phyloP scores from a whole-genome alignment of 768 basidiomycete genomes.

The Tricholoma furcatifolium region DNA sequence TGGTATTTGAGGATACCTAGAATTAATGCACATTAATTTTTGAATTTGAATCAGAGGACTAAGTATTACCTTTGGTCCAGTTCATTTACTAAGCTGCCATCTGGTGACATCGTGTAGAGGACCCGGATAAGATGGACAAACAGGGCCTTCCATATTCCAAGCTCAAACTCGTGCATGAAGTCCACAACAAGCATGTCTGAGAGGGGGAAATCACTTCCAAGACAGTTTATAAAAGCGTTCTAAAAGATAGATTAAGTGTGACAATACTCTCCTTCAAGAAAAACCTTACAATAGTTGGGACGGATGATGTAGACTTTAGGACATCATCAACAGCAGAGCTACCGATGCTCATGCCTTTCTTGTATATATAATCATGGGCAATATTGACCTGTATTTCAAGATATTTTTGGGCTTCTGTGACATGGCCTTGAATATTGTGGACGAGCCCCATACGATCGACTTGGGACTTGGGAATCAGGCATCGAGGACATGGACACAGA shows the following conservation, averaged over 20 bases:
- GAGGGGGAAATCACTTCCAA: slow-evolving; percentile 6
- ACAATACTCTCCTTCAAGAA: no score
- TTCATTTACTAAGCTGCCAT: slow-evolving; percentile 21
- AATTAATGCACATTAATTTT: no score
- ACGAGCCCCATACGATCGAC: slow-evolving; percentile 28
- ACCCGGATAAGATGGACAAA: slow-evolving; percentile 37
- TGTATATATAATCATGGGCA: not conserved
- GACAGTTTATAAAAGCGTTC: slow-evolving; percentile 23
- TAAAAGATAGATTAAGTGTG: no score
- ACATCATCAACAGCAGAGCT: slow-evolving; percentile 20
- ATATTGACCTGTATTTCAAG: not conserved
- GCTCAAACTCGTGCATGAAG: slow-evolving; percentile 37
- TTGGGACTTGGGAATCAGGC: slow-evolving; percentile 26
- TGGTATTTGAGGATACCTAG: slow-evolving; percentile 3
- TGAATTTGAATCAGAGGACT: no score
- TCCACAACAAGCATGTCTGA: slow-evolving; percentile 32
- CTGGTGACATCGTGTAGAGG: slow-evolving; percentile 22
- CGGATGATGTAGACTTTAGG: no score
- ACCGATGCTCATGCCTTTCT: not conserved
- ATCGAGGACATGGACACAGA: slow-evolving; percentile 34
- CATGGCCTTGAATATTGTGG: slow-evolving; percentile 14
- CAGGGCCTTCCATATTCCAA: slow-evolving; percentile 37
- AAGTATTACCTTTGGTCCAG: slow-evolving; percentile 30
- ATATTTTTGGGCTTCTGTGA: no score
- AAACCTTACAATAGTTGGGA: no score